phyloP scores from a whole-genome alignment of 352 stramenopile genomes.

The Globisporangium perplexum region DNA sequence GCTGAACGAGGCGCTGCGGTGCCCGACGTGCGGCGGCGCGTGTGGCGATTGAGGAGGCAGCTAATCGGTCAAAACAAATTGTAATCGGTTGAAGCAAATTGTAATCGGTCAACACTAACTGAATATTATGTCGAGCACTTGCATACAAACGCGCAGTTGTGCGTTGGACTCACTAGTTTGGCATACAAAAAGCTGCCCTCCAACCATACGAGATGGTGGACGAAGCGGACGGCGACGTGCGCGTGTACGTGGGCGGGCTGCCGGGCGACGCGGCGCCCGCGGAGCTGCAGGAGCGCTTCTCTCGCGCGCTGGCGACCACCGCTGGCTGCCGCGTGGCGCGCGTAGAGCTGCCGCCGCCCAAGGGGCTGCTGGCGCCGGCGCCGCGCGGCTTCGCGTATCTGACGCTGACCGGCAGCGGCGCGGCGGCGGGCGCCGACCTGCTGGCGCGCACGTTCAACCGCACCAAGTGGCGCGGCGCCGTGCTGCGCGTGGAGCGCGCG shows the following conservation, averaged over 20 bases:
- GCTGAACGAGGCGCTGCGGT: slow-evolving; percentile 49
- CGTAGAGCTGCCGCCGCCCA: slow-evolving; percentile 41
- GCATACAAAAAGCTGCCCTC: too few species aligned
- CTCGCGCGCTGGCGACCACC: slow-evolving; percentile 26
- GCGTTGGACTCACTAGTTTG: too few species aligned
- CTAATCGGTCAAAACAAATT: too few species aligned
- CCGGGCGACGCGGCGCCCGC: slow-evolving; percentile 31
- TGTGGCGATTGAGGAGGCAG: background rate
- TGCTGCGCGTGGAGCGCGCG: slow-evolving; percentile 57
- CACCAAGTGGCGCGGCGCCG: slow-evolving; percentile 63
- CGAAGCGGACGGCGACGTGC: slow-evolving; percentile 14
- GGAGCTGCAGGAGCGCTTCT: slow-evolving; percentile 66
- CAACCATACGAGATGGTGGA: background rate
- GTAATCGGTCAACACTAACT: too few species aligned
- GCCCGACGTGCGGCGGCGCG: slow-evolving; percentile 37
- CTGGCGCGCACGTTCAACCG: slow-evolving; percentile 62
- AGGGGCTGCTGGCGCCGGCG: slow-evolving; percentile 8
- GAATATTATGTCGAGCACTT: too few species aligned
- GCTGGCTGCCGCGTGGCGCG: slow-evolving; percentile 23
- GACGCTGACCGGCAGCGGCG: slow-evolving; percentile 29
- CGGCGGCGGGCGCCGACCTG: slow-evolving; percentile 23
- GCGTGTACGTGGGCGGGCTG: slow-evolving; percentile 62
- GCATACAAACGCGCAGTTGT: too few species aligned
- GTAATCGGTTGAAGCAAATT: too few species aligned
- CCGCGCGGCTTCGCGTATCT: slow-evolving; percentile 59